These are phyloP conservation scores for Stachybotrys elegans DNA, from an alignment of 2,329 filamentous ascomycete species.

Conservation along the genomic window DNA sequence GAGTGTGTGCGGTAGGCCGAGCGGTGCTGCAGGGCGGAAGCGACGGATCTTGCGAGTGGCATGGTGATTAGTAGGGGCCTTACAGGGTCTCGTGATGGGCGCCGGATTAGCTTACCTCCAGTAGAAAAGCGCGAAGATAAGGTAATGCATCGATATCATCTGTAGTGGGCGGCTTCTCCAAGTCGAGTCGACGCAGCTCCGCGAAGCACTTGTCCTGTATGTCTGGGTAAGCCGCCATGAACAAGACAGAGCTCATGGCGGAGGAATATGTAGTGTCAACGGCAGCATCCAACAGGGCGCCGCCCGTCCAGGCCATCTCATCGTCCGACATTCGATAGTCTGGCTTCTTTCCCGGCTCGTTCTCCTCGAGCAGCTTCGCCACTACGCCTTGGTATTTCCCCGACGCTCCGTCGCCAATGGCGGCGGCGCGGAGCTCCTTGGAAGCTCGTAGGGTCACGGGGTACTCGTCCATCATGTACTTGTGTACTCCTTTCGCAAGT, in stretches of 20 bases:
- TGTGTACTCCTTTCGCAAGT: slow-evolving; percentile 12
- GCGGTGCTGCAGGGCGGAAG: slow-evolving; percentile 36
- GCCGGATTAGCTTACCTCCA: slow-evolving; percentile 6
- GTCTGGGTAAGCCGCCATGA: slow-evolving; percentile 14
- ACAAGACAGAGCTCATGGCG: slow-evolving; percentile 13
- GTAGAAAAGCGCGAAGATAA: slow-evolving; percentile 18
- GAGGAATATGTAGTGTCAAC: slow-evolving; percentile 18
- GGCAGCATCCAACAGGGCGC: slow-evolving; percentile 16
- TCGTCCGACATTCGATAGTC: slow-evolving; percentile 8
- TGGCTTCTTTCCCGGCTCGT: background rate
- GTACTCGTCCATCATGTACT: slow-evolving; percentile 10
- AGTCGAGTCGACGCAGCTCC: slow-evolving; percentile 16
- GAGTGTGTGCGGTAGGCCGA: slow-evolving; percentile 40
- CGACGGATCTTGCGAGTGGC: slow-evolving; percentile 16
- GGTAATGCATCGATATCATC: slow-evolving; percentile 11
- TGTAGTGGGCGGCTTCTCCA: slow-evolving; percentile 22
- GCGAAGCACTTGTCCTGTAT: slow-evolving; percentile 12
- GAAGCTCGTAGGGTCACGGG: background rate
- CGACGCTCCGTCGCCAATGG: slow-evolving; percentile 5
- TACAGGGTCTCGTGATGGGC: background rate
- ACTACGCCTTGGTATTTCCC: slow-evolving; percentile 9
- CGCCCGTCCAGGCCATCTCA: slow-evolving; percentile 15
- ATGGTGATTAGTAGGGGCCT: background rate
- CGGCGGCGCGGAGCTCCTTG: background rate
- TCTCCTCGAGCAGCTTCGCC: slow-evolving; percentile 13